phyloP scores from a whole-genome alignment of 2,329 filamentous ascomycete species.

The Teratosphaeria gauchensis region DNA sequence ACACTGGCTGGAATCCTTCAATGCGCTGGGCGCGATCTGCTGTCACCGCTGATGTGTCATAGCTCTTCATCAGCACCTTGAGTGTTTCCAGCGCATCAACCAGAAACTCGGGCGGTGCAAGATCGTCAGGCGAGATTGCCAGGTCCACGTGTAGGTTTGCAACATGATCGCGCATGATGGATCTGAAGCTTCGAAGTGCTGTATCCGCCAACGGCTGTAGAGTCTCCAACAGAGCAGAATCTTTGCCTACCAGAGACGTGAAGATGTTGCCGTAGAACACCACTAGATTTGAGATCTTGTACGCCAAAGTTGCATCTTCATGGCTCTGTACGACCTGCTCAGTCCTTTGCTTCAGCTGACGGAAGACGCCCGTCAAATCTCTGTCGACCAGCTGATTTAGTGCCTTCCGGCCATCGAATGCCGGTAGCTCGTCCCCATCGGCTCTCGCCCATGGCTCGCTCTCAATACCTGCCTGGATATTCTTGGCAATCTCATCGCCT shows the following conservation, averaged over 20 bases:
- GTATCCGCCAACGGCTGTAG: constrained; percentile 62
- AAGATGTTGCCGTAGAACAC: constrained; percentile 86
- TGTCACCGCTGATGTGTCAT: constrained; percentile 67
- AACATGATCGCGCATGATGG: constrained; percentile 70
- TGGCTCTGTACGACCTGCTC: constrained; percentile 90
- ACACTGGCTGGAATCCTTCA: constrained; percentile 62
- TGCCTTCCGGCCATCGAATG: constrained; percentile 73
- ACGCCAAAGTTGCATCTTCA: constrained; percentile 78
- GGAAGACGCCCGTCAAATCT: constrained; percentile 69
- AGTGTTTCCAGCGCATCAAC: constrained; percentile 71
- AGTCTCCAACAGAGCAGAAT: constrained; percentile 60
- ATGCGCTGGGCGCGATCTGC: constrained; percentile 43
- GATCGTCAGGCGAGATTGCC: constrained; percentile 58
- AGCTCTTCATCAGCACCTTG: constrained; percentile 70
- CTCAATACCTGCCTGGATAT: constrained; percentile 67
- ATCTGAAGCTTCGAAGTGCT: constrained; percentile 72
- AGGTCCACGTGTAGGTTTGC: constrained; percentile 64
- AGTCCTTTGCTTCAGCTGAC: constrained; percentile 77
- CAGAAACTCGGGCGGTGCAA: constrained; percentile 71
- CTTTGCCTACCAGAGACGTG: constrained; percentile 60
- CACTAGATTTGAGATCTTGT: constrained; percentile 81
- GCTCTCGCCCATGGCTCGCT: constrained; percentile 71
- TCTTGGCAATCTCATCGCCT: constrained; percentile 76
- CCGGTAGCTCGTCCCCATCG: constrained; percentile 40
- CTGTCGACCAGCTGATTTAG: constrained; percentile 80